Conservation (phyloP, 306 rosid species). For the Datisca glomerata region DNA sequence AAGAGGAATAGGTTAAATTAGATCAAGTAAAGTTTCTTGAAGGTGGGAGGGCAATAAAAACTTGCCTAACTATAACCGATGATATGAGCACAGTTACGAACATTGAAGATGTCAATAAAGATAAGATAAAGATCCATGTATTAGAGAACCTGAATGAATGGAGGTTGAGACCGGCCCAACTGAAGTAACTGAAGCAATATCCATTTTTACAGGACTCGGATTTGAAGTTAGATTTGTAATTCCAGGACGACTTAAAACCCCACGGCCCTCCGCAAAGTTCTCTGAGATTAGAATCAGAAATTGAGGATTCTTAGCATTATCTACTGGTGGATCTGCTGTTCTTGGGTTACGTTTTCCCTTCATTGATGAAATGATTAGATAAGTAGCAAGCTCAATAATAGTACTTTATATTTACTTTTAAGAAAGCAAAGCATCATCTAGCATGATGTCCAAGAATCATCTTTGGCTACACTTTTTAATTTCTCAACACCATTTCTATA, state of each 20-base stretch:
- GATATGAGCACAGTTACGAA: too few relatives aligned
- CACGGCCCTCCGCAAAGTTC: constrained; percentile 72
- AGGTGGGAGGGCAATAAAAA: too few relatives aligned
- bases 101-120: too few relatives aligned
- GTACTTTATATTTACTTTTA: neutral
- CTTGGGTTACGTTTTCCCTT: constrained; percentile 72
- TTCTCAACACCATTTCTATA: too few relatives aligned
- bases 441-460: too few relatives aligned
- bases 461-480: too few relatives aligned
- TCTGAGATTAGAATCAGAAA: constrained; percentile 80
- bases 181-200: constrained; percentile 49
- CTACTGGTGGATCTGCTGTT: constrained; percentile 60
- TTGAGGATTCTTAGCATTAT: constrained; percentile 39
- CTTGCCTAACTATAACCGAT: too few relatives aligned
- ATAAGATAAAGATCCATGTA: constrained; percentile 2
- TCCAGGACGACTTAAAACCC: constrained; percentile 76
- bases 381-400: neutral
- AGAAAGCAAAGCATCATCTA: constrained; percentile 1
- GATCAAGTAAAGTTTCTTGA: too few relatives aligned
- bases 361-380: constrained; percentile 26
- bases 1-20: too few relatives aligned
- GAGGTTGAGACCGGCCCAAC: constrained; percentile 68
- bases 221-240: constrained; percentile 49
- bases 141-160: constrained; percentile 54
- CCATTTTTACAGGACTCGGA: constrained; percentile 86